Evolutionary conservation across 169 alveolate species (phyloP).

Genomic region (Babesia bigemina): DNA sequence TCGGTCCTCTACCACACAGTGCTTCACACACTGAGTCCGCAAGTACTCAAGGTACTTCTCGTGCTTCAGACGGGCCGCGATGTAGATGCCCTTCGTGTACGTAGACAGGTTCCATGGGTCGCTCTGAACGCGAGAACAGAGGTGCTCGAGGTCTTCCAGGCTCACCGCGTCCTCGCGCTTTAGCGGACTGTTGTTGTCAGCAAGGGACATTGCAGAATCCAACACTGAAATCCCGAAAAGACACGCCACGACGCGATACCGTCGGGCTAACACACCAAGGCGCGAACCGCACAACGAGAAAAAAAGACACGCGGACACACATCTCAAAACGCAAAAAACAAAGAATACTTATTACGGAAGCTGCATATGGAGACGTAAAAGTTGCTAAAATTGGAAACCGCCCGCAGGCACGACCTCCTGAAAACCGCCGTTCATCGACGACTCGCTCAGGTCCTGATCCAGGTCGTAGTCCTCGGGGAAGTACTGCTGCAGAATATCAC

Average conservation of each 20-base stretch:
- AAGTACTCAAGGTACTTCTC: constrained; percentile 44
- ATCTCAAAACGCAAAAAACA: no score
- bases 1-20: constrained; percentile 63
- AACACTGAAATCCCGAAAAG: not conserved
- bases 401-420: constrained; percentile 50
- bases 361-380: no score
- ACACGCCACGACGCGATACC: constrained; percentile 4
- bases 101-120: constrained; percentile 60
- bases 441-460: constrained; percentile 46
- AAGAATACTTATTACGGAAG: no score
- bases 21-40: constrained; percentile 50
- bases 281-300: not conserved
- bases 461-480: constrained; percentile 74
- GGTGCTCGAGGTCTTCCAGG: constrained; percentile 50
- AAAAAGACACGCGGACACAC: no score
- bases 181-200: constrained; percentile 22
- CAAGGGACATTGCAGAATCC: constrained; percentile 6
- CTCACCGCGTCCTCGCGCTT: constrained; percentile 29
- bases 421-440: not conserved
- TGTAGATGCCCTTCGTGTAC: constrained; percentile 52
- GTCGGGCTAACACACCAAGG: constrained; percentile 13
- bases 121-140: constrained; percentile 25
- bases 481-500: constrained; percentile 72
- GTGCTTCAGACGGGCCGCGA: constrained; percentile 43
- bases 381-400: constrained; percentile 58